Conservation (phyloP, 495 filamentous ascomycete species). For the Hypoxylon rickii region DNA sequence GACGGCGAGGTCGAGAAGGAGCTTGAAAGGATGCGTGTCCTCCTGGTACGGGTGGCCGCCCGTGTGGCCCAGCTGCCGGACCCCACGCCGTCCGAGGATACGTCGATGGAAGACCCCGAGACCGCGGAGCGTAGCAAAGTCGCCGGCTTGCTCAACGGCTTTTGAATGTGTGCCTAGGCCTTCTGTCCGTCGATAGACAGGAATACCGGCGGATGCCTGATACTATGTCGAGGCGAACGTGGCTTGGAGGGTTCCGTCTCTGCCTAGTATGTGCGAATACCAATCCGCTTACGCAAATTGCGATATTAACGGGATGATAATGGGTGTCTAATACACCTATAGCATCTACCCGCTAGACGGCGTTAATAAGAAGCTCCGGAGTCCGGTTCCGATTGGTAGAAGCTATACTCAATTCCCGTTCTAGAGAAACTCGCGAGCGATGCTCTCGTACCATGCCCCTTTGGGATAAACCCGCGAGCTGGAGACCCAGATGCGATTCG, state of each 20-base stretch:
- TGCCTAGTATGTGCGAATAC: no score
- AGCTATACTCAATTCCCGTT: no score
- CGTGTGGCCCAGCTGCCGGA: constrained; percentile 52
- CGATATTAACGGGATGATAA: no score
- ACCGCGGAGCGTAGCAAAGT: constrained; percentile 47
- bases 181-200: no score
- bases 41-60: constrained; percentile 71
- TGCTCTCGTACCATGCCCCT: constrained; percentile 5
- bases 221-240: no score
- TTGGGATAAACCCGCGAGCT: constrained; percentile 24
- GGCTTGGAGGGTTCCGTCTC: no score
- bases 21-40: constrained; percentile 74
- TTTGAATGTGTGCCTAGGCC: constrained; percentile 24
- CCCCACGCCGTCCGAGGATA: constrained; percentile 10
- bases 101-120: constrained; percentile 41
- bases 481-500: background rate
- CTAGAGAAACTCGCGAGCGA: constrained; percentile 15
- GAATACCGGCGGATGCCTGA: no score
- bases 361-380: no score
- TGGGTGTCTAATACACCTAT: no score
- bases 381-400: no score
- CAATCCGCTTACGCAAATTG: no score
- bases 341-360: background rate
- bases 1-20: constrained; percentile 76
- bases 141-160: constrained; percentile 43